Conservation (phyloP, 768 basidiomycete genomes). For the Pleurotus platypus region DNA sequence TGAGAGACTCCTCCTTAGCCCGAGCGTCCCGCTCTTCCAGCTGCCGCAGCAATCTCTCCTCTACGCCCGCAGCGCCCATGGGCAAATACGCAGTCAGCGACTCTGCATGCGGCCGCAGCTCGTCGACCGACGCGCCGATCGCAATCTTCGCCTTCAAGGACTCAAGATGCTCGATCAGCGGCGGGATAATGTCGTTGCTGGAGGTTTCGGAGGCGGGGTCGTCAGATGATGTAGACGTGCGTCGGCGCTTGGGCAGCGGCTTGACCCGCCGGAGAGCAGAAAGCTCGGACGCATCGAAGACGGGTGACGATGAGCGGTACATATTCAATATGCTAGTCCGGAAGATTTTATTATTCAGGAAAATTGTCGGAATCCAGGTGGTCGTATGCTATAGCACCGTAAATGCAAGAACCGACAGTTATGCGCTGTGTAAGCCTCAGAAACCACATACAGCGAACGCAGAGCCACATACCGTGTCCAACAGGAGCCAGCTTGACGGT, state of each 20-base stretch:
- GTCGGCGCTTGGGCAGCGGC: constrained; percentile 74
- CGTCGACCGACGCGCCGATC: constrained; percentile 38
- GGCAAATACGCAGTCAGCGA: constrained; percentile 43
- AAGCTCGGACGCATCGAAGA: constrained; percentile 65
- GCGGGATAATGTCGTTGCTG: constrained; percentile 3
- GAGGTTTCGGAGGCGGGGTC: constrained; percentile 8
- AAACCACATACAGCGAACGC: neutral
- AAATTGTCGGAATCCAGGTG: no score
- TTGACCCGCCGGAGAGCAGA: constrained; percentile 64
- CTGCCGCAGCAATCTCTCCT: constrained; percentile 10
- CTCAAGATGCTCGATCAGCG: constrained; percentile 14
- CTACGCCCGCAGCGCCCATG: constrained; percentile 10
- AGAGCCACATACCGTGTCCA: neutral
- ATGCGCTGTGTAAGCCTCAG: neutral
- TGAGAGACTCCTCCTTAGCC: constrained; percentile 7
- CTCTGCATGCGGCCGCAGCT: constrained; percentile 56
- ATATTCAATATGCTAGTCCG: constrained; percentile 23
- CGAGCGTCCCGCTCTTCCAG: constrained; percentile 9
- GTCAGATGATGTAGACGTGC: constrained; percentile 34
- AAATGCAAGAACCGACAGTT: neutral
- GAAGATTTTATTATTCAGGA: no score
- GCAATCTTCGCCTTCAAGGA: constrained; percentile 6
- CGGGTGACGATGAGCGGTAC: constrained; percentile 54
- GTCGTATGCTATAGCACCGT: no score
- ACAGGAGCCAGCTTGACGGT: constrained; percentile 4